These are phyloP conservation scores for Amanita fuliginea DNA, from an alignment of 768 basidiomycete species.

Conservation along the genomic window DNA sequence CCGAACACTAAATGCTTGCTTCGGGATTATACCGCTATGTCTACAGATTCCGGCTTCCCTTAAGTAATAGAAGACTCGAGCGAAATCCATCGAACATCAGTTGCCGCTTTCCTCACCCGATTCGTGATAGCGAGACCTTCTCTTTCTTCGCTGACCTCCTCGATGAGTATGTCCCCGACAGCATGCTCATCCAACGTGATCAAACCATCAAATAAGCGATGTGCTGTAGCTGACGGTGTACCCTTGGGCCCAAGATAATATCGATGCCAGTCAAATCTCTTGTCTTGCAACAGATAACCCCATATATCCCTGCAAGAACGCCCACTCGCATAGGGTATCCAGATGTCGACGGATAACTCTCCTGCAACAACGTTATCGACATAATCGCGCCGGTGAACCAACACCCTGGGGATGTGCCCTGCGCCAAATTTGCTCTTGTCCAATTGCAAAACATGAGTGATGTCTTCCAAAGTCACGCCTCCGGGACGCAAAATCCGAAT, in stretches of 20 bases:
- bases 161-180: constrained; percentile 76
- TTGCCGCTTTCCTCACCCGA: constrained; percentile 81
- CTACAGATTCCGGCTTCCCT: too few species aligned
- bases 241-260: constrained; percentile 38
- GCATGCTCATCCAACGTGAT: constrained; percentile 67
- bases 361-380: constrained; percentile 34
- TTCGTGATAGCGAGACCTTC: constrained; percentile 96
- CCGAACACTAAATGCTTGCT: too few species aligned
- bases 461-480: constrained; percentile 84
- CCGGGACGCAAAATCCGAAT: constrained; percentile 85
- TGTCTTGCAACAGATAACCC: constrained; percentile 16
- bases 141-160: constrained; percentile 68
- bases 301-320: constrained; percentile 47
- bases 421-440: constrained; percentile 14
- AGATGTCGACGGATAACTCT: constrained; percentile 7
- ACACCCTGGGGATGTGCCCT: constrained; percentile 37
- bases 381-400: constrained; percentile 78
- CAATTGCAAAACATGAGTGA: constrained; percentile 47
- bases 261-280: constrained; percentile 43
- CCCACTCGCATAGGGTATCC: constrained; percentile 47
- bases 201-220: constrained; percentile 79
- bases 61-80: constrained; percentile 3
- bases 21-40: too few species aligned
- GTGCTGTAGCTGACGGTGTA: constrained; percentile 62
- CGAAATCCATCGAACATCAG: constrained; percentile 32